Evolutionary conservation across 1,284 basidiomycete species (phyloP).

Genomic region (Sphaerobolus stellatus): DNA sequence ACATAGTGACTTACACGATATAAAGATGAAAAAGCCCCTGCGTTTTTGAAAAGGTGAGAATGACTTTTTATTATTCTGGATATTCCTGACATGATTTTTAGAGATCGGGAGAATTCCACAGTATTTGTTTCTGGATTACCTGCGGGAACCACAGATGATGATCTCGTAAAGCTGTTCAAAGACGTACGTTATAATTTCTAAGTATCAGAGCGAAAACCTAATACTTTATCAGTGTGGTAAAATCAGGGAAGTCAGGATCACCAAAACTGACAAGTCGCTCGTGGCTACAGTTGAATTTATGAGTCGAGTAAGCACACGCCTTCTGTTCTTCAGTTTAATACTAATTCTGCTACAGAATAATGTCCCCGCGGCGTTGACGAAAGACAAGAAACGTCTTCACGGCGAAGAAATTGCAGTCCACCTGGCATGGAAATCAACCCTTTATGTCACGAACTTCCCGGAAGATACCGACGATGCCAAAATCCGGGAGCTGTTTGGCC

Average conservation of each 20-base stretch:
- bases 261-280: slow-evolving; percentile 39
- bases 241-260: slow-evolving; percentile 78
- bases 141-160: slow-evolving; percentile 55
- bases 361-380: slow-evolving; percentile 84
- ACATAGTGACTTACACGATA: background rate
- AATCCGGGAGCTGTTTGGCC: slow-evolving; percentile 75
- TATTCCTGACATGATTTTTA: slow-evolving; percentile 29
- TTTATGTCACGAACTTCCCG: slow-evolving; percentile 97
- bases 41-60: slow-evolving; percentile 63
- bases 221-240: slow-evolving; percentile 67
- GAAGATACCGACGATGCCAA: slow-evolving; percentile 78
- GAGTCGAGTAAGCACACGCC: slow-evolving; percentile 50
- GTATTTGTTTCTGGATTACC: slow-evolving; percentile 83
- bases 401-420: slow-evolving; percentile 78
- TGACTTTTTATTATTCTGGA: slow-evolving; percentile 14
- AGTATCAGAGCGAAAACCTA: background rate
- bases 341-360: slow-evolving; percentile 51
- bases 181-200: slow-evolving; percentile 57
- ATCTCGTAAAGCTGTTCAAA: slow-evolving; percentile 76
- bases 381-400: slow-evolving; percentile 85
- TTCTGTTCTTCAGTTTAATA: background rate
- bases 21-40: slow-evolving; percentile 24
- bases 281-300: slow-evolving; percentile 83
- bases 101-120: slow-evolving; percentile 94
- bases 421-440: slow-evolving; percentile 90